Conservation (phyloP, 2,329 filamentous ascomycete species). For the Septoria linicola region DNA sequence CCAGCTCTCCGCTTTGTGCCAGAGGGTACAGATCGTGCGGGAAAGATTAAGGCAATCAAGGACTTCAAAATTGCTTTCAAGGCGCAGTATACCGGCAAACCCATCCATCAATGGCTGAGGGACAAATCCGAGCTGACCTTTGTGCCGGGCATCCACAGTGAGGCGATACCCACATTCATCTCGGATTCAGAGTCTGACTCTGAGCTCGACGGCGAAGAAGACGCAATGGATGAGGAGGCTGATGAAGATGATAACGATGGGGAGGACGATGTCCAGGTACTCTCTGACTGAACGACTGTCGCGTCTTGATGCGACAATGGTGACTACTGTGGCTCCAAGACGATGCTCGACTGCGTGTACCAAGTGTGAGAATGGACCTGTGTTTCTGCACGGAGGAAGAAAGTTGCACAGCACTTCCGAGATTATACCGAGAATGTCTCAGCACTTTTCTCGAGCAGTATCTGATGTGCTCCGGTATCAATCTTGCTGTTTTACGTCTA, state of each 20-base stretch:
- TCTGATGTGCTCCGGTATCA: too few relatives aligned
- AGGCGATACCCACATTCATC: background rate
- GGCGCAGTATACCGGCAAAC: conserved; percentile 4
- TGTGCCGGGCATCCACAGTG: conserved; percentile 13
- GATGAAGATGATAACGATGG: background rate
- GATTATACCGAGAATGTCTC: too few relatives aligned
- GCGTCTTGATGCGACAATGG: too few relatives aligned
- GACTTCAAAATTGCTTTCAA: conserved; percentile 1
- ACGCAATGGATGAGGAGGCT: background rate
- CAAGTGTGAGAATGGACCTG: too few relatives aligned
- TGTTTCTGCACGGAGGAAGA: too few relatives aligned
- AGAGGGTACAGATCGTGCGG: conserved; percentile 7
- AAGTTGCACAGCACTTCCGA: too few relatives aligned
- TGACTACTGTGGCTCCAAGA: too few relatives aligned
- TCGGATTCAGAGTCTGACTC: background rate
- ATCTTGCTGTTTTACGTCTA: too few relatives aligned
- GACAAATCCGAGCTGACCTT: conserved; percentile 12
- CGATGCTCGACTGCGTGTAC: too few relatives aligned
- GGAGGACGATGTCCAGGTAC: background rate
- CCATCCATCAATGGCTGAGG: conserved; percentile 12
- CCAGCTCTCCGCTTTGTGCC: background rate
- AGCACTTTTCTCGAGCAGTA: too few relatives aligned
- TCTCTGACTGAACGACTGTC: too few relatives aligned
- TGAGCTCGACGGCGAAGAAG: background rate
- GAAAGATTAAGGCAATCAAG: conserved; percentile 1